A percentile compares a stretch with the other conserved stretches of the same genome.
phyloP scores from a whole-genome alignment of 306 rosid genomes.

The Phaseolus lunatus region DNA sequence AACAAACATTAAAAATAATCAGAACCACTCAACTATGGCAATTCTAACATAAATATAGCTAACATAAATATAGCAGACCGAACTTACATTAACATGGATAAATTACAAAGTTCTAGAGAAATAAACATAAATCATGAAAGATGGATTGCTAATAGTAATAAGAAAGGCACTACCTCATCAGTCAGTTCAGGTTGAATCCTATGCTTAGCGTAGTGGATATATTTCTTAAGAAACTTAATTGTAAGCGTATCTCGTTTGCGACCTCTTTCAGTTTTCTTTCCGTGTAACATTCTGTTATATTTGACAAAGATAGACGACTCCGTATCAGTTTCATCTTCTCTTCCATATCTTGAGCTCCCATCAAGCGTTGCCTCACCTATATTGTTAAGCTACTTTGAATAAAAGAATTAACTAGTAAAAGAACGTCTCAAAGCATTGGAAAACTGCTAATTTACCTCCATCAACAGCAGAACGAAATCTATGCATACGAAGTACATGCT shows the following conservation, averaged over 20 bases:
- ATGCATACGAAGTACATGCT: slow-evolving; percentile 98
- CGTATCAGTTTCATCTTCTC: slow-evolving; percentile 84
- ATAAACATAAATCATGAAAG: slow-evolving; percentile 8
- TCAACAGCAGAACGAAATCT: slow-evolving; percentile 78
- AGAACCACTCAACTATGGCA: slow-evolving; percentile 27
- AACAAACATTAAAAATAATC: slow-evolving; percentile 32
- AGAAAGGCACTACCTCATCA: slow-evolving; percentile 71
- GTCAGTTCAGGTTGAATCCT: slow-evolving; percentile 97
- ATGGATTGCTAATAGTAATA: slow-evolving; percentile 22
- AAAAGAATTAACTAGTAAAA: slow-evolving; percentile 28
- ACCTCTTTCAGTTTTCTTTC: slow-evolving; percentile 70
- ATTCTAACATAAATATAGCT: slow-evolving; percentile 16
- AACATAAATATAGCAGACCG: slow-evolving; percentile 15
- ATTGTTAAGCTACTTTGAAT: slow-evolving; percentile 37
- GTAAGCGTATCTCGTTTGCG: slow-evolving; percentile 87
- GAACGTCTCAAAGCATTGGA: slow-evolving; percentile 34
- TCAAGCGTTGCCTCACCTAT: slow-evolving; percentile 75
- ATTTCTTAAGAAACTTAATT: slow-evolving; percentile 93
- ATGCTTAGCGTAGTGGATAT: slow-evolving; percentile 96
- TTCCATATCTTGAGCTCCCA: slow-evolving; percentile 78
- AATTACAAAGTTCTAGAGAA: neutral
- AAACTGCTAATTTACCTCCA: slow-evolving; percentile 71
- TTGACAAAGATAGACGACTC: slow-evolving; percentile 85
- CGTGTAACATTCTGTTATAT: slow-evolving; percentile 93
- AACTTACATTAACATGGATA: neutral